These are phyloP conservation scores for Dimargaris cristalligena DNA, from an alignment of 192 early-diverging fungal genomes.

Conservation along the genomic window DNA sequence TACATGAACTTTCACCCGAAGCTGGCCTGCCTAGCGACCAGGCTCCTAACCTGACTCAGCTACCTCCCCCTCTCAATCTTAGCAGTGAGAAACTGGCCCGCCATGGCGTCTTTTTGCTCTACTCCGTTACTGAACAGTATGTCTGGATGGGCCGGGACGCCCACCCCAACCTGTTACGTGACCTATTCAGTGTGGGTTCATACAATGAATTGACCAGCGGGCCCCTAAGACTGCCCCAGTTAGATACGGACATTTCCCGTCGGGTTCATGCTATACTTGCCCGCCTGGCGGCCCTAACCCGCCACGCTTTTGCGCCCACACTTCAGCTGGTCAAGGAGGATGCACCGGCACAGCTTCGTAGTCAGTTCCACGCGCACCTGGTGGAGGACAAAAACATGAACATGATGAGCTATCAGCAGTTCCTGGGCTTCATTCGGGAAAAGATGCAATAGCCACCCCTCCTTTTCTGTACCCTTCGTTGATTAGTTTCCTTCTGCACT, in stretches of 20 bases:
- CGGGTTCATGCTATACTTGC: slow-evolving; percentile 59
- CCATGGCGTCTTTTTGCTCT: slow-evolving; percentile 72
- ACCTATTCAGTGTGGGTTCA: slow-evolving; percentile 56
- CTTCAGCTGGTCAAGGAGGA: slow-evolving; percentile 85
- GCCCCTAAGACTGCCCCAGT: slow-evolving; percentile 37
- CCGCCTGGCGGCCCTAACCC: slow-evolving; percentile 47
- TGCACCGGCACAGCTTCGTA: slow-evolving; percentile 60
- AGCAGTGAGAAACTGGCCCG: slow-evolving; percentile 73
- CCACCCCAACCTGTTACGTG: slow-evolving; percentile 47
- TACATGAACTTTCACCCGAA: slow-evolving; percentile 58
- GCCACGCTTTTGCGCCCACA: slow-evolving; percentile 51
- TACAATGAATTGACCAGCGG: slow-evolving; percentile 66
- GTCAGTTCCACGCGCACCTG: slow-evolving; percentile 73
- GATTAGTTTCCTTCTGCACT: too few species aligned
- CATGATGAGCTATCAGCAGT: slow-evolving; percentile 60
- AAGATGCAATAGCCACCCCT: slow-evolving; percentile 24
- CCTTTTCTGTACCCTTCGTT: too few species aligned
- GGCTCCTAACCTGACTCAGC: slow-evolving; percentile 36
- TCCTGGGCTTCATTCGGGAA: slow-evolving; percentile 55
- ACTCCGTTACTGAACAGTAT: slow-evolving; percentile 67
- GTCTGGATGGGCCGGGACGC: slow-evolving; percentile 79
- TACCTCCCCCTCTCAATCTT: slow-evolving; percentile 65
- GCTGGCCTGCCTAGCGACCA: slow-evolving; percentile 26
- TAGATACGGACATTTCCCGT: slow-evolving; percentile 56
- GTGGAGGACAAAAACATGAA: slow-evolving; percentile 82